phyloP scores from a whole-genome alignment of 2,329 filamentous ascomycete species.

The Plenodomus lindquistii region DNA sequence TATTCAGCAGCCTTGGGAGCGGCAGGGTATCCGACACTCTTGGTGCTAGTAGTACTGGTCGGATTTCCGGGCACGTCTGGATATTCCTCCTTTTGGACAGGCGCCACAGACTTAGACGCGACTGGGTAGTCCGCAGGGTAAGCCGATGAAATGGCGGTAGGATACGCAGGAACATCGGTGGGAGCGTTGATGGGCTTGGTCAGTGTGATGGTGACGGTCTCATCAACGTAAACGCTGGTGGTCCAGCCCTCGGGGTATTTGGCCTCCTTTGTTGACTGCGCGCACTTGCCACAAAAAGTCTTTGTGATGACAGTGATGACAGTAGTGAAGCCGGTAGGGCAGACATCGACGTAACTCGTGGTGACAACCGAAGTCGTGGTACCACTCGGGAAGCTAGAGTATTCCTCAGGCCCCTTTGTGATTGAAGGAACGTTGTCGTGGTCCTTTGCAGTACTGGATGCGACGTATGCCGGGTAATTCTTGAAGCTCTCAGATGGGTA shows the following conservation, averaged over 20 bases:
- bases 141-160: conserved; percentile 7
- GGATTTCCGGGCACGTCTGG: conserved; percentile 3
- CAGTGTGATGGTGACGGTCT: conserved; percentile 36
- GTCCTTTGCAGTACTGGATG: neutral
- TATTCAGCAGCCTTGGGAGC: conserved; percentile 3
- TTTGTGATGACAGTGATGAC: conserved; percentile 35
- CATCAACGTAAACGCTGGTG: conserved; percentile 35
- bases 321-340: conserved; percentile 42
- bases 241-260: conserved; percentile 38
- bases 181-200: conserved; percentile 33
- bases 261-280: conserved; percentile 19
- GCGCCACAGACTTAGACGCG: conserved; percentile 13
- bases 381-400: conserved; percentile 13
- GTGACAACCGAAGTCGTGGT: conserved; percentile 22
- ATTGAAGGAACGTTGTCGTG: conserved; percentile 13
- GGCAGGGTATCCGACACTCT: conserved; percentile 5
- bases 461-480: neutral
- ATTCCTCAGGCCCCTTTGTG: conserved; percentile 16
- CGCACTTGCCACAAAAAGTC: conserved; percentile 29
- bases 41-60: conserved; percentile 2
- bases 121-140: conserved; percentile 12
- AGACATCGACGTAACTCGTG: conserved; percentile 42
- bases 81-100: conserved; percentile 10
- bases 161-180: conserved; percentile 21
- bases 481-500: conserved; percentile 1